Conservation (phyloP, 352 stramenopile genomes). For the Globisporangium iwayamae region DNA sequence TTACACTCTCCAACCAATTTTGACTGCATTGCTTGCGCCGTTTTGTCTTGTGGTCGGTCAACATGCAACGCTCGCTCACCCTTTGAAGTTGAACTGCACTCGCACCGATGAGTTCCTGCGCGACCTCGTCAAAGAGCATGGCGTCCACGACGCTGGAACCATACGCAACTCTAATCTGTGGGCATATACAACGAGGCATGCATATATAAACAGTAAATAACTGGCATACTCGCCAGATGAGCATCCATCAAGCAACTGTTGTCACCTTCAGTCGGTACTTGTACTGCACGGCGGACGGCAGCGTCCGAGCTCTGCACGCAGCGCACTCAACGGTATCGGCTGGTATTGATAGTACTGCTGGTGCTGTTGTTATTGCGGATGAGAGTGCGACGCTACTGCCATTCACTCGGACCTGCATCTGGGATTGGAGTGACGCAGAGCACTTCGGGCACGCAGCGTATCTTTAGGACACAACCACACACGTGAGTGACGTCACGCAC, state of each 20-base stretch:
- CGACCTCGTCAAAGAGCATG: slow-evolving; percentile 54
- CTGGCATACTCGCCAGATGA: not conserved
- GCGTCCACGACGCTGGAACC: slow-evolving; percentile 27
- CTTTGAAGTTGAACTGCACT: slow-evolving; percentile 24
- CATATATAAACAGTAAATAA: not conserved
- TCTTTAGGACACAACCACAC: slow-evolving; percentile 14
- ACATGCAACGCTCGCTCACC: not conserved
- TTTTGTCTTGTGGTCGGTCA: not conserved
- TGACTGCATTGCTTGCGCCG: not conserved
- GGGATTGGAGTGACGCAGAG: slow-evolving; percentile 35
- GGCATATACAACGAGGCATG: not conserved
- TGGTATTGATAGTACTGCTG: not conserved
- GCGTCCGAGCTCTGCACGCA: slow-evolving; percentile 23
- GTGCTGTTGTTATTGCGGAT: not conserved
- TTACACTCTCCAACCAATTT: not conserved
- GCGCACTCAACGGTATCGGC: slow-evolving; percentile 20
- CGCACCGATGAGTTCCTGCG: slow-evolving; percentile 34
- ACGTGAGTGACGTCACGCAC: too few species aligned
- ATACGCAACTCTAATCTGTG: slow-evolving; percentile 37
- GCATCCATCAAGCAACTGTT: not conserved
- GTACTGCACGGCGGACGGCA: slow-evolving; percentile 26
- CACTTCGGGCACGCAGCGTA: slow-evolving; percentile 52
- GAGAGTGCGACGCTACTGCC: not conserved
- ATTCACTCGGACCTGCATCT: slow-evolving; percentile 18
- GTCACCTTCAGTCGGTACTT: slow-evolving; percentile 53